Evolutionary conservation across 1,284 basidiomycete species (phyloP), one percentile per base, ranked within the genome.

Genomic region (Rhodotorula sp.): DNA sequence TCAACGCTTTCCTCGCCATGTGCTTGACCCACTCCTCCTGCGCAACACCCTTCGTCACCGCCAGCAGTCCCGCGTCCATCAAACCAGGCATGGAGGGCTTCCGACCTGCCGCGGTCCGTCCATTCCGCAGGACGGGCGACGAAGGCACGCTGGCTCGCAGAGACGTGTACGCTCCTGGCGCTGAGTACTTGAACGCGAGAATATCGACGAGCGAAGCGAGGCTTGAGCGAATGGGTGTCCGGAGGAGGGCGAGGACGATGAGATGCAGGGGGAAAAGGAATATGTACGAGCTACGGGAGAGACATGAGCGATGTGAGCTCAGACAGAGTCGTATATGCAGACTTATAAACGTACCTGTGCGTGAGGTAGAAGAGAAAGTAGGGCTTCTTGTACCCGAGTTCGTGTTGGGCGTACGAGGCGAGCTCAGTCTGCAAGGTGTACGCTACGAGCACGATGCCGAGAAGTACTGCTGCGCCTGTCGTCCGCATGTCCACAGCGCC

Each of bases 341-440:
- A 22, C 28, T 31, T 31, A n/a, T 24, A 20, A 44, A 48, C 63
- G 37, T 54, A 50, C 59, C 53, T 51, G 76, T 75, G 73, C 22
- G 73, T 75, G 40, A 72, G 85, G 73, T 76, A 90, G 89, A 92
- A 89, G 71, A 91, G 81, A 73, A 92, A 87, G 82, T 86, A 91
- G 2, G 90, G 89, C 63, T 91, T 88, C 59, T 85, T 82, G 81
- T 87, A 92, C 37, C 82, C 84, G 37, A 90, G 81, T 2, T 81
- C 84, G 2, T 86, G 87, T 80, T 92, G 89, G 20, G 91, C 86
- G 81, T 90, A 88, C 88, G 90, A 76, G 26, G 69, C 47, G 57
- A 64, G 52, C 56, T 73, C 65, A 9, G 73, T 76, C 53, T 76
- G 76, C 18, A 73, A 31, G 8, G 73, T 73, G 66, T 75, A 75